These are phyloP conservation scores for Apiospora pterosperma DNA, from an alignment of 2,329 filamentous ascomycete species.

Conservation along the genomic window DNA sequence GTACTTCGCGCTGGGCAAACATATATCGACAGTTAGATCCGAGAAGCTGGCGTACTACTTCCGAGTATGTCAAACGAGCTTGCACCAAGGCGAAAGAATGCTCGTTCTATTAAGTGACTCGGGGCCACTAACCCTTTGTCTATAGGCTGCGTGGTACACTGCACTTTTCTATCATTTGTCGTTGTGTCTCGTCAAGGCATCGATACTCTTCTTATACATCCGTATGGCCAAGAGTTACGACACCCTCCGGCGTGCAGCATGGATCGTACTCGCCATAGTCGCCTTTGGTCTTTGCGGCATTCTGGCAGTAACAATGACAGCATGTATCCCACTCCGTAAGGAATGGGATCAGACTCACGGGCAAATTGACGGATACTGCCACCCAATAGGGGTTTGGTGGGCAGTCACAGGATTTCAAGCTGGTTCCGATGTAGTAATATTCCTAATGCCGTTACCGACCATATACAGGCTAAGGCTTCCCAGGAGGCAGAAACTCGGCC, in stretches of 20 bases:
- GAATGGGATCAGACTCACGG: not conserved
- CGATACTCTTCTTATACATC: not conserved
- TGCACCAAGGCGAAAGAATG: not conserved
- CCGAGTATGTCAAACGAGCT: not conserved
- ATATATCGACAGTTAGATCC: not conserved
- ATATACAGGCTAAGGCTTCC: constrained; percentile 41
- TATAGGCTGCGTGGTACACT: not conserved
- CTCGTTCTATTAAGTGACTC: not conserved
- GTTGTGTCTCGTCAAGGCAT: not conserved
- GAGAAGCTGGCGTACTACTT: not conserved
- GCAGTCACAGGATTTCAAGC: constrained; percentile 19
- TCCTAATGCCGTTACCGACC: constrained; percentile 36
- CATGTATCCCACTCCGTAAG: constrained; percentile 4
- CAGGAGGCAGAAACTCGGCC: constrained; percentile 35
- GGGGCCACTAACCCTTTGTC: not conserved
- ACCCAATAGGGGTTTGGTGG: constrained; percentile 19
- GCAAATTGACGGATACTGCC: constrained; percentile 11
- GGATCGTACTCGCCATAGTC: not conserved
- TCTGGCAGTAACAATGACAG: constrained; percentile 3
- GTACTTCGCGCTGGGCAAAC: not conserved
- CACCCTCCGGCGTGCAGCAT: not conserved
- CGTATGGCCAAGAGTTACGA: constrained; percentile 1
- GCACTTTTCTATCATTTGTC: not conserved
- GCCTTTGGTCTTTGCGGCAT: not conserved
- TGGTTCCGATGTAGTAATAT: constrained; percentile 22